Percentiles rank a stretch among this genome's conserved stretches.
These are phyloP conservation scores for Cardamine resedifolia DNA, from an alignment of 345 rosid species.

Conservation along the genomic window DNA sequence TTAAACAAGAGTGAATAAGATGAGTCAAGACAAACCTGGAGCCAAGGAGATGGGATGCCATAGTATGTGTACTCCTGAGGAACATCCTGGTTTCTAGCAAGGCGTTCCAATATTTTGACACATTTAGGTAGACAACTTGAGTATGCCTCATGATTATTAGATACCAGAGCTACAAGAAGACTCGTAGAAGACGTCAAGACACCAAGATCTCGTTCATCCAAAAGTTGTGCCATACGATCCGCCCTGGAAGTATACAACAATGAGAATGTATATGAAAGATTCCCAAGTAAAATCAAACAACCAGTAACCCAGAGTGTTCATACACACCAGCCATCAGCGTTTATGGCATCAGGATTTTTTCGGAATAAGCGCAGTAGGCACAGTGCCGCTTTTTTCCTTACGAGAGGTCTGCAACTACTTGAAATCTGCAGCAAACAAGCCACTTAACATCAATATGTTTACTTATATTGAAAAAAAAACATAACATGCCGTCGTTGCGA, in stretches of 20 bases:
- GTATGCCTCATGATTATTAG: conserved; percentile 88
- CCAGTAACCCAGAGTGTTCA: not conserved
- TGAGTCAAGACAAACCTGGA: conserved; percentile 64
- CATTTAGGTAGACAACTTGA: conserved; percentile 96
- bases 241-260: conserved; percentile 55
- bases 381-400: conserved; percentile 93
- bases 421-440: conserved; percentile 66
- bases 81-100: conserved; percentile 93
- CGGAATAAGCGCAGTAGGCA: conserved; percentile 95
- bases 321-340: conserved; percentile 93
- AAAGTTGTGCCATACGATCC: conserved; percentile 95
- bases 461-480: conserved; percentile 14
- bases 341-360: conserved; percentile 95
- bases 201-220: conserved; percentile 99
- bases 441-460: conserved; percentile 15
- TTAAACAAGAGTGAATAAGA: conserved; percentile 1
- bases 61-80: conserved; percentile 99
- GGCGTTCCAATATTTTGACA: conserved; percentile 91
- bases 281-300: conserved; percentile 5
- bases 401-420: conserved; percentile 99
- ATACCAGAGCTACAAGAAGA: conserved; percentile 95
- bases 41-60: conserved; percentile 99
- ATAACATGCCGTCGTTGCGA: not conserved
- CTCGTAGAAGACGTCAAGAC: conserved; percentile 96
- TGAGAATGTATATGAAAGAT: conserved; percentile 27